These are phyloP conservation scores for Pythium folliculosum DNA, from an alignment of 352 stramenopile species.

Conservation along the genomic window DNA sequence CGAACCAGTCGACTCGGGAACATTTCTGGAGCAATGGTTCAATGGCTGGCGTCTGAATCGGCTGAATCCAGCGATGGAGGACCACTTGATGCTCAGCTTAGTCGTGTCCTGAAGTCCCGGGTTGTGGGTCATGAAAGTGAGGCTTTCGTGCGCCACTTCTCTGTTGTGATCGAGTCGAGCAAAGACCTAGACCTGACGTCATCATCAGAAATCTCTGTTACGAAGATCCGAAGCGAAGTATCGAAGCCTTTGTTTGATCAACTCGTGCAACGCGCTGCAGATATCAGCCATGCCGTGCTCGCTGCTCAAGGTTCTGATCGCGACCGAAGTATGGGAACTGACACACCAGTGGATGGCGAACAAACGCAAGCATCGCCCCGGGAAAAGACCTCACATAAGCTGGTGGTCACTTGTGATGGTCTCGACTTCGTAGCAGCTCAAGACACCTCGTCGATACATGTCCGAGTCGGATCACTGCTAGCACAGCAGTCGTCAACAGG, in stretches of 20 bases:
- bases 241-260: conserved; percentile 33
- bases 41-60: conserved; percentile 4
- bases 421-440: conserved; percentile 34
- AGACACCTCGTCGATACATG: conserved; percentile 43
- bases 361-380: not conserved
- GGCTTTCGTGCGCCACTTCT: conserved; percentile 57
- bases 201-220: conserved; percentile 15
- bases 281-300: conserved; percentile 14
- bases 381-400: not conserved
- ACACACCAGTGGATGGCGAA: not conserved
- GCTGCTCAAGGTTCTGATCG: not conserved
- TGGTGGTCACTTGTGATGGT: conserved; percentile 49
- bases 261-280: conserved; percentile 12
- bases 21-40: conserved; percentile 38
- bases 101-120: not conserved
- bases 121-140: conserved; percentile 23
- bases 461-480: conserved; percentile 52
- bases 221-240: conserved; percentile 38
- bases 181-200: not conserved
- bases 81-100: conserved; percentile 3
- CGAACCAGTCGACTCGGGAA: conserved; percentile 50
- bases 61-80: not conserved
- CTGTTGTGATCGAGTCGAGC: conserved; percentile 29
- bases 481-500: conserved; percentile 33
- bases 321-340: not conserved